A percentile compares a stretch with the other conserved stretches of the same genome.
These are phyloP conservation scores for Bretschneidera sinensis DNA, from an alignment of 345 rosid species.

Conservation along the genomic window DNA sequence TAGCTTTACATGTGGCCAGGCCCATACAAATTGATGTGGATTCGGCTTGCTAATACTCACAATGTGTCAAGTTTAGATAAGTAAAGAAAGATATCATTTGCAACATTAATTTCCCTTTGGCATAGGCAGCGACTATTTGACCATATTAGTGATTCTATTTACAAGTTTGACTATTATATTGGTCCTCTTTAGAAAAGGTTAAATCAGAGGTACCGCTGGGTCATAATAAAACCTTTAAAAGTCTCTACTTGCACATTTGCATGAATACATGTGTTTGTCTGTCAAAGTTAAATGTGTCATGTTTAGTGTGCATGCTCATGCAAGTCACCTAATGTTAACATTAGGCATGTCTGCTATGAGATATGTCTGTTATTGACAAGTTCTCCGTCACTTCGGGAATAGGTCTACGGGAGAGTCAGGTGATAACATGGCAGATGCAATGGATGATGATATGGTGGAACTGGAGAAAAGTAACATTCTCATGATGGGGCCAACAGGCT, in stretches of 20 bases:
- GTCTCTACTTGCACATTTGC: background rate
- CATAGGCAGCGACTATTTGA: too few relatives aligned
- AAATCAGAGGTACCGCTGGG: too few relatives aligned
- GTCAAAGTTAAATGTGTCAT: too few relatives aligned
- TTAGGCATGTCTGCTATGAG: background rate
- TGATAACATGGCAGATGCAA: conserved; percentile 31
- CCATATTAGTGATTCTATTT: too few relatives aligned
- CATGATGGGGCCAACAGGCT: conserved; percentile 98
- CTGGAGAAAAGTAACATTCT: conserved; percentile 99
- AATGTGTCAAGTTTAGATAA: background rate
- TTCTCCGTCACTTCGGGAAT: conserved; percentile 34
- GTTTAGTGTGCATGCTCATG: background rate
- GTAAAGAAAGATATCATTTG: background rate
- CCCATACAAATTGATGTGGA: too few relatives aligned
- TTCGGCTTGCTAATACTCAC: background rate
- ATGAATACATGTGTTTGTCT: background rate
- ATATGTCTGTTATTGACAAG: conserved; percentile 25
- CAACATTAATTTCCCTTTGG: too few relatives aligned
- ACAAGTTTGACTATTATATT: too few relatives aligned
- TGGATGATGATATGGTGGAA: conserved; percentile 81
- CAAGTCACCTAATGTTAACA: background rate
- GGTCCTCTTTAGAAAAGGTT: too few relatives aligned
- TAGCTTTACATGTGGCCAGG: too few relatives aligned
- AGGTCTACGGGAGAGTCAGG: conserved; percentile 65
- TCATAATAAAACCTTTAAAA: too few relatives aligned